Evolutionary conservation across 164 flowering plant species (phyloP).

Genomic region (Macadamia integrifolia): DNA sequence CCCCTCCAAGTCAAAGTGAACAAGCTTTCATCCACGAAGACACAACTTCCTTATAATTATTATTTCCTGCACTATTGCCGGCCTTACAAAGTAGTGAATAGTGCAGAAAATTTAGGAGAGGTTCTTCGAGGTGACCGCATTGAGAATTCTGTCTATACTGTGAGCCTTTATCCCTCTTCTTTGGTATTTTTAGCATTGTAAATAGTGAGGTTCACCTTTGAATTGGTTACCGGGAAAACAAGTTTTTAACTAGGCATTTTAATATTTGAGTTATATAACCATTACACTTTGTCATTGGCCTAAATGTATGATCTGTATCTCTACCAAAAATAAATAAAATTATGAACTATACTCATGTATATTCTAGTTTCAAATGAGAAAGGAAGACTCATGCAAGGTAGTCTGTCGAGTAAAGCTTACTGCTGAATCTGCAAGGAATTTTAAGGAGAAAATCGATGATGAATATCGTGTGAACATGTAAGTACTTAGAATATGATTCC

Average conservation of each 20-base stretch:
- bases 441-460: conserved; percentile 60
- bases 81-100: conserved; percentile 40
- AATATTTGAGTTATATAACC: not conserved
- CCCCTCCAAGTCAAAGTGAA: conserved; percentile 52
- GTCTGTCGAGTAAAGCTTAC: conserved; percentile 38
- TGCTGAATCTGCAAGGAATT: conserved; percentile 48
- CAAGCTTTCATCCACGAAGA: conserved; percentile 62
- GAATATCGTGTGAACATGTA: conserved; percentile 63
- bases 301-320: not conserved
- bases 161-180: conserved; percentile 16
- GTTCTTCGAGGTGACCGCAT: conserved; percentile 72
- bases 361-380: conserved; percentile 51
- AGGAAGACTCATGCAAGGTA: conserved; percentile 45
- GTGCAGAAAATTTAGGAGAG: conserved; percentile 62
- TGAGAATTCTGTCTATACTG: conserved; percentile 55
- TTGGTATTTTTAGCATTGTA: not conserved
- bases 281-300: not conserved
- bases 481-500: conserved; percentile 5
- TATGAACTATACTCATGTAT: not conserved
- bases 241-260: not conserved
- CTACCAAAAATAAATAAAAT: too few species aligned
- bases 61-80: conserved; percentile 50
- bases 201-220: not conserved
- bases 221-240: not conserved
- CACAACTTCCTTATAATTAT: conserved; percentile 61